Percentiles rank a stretch among this genome's conserved stretches.
Conservation (phyloP, 2,329 filamentous ascomycete species). For the Pyrenochaeta sp. region DNA sequence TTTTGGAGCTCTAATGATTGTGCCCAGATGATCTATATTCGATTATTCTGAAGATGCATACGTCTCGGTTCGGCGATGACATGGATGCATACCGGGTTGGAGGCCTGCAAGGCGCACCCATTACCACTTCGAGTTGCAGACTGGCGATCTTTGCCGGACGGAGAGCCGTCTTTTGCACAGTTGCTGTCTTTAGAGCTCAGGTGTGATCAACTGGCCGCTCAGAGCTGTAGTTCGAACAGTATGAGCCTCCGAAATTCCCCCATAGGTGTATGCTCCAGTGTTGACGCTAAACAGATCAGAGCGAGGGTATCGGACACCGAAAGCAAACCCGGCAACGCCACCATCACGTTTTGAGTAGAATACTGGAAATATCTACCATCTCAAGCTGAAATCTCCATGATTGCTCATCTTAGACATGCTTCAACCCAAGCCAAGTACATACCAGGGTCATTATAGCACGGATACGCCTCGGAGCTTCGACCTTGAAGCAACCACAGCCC, state of each 20-base stretch:
- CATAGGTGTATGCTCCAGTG: not conserved
- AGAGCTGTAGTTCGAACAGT: not conserved
- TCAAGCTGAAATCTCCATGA: not conserved
- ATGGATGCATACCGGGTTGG: not conserved
- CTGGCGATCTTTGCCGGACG: not conserved
- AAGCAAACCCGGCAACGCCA: not conserved
- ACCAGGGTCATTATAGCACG: not conserved
- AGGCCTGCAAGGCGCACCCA: not conserved
- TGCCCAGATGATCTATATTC: not conserved
- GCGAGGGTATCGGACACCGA: slow-evolving; percentile 1
- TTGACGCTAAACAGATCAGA: not conserved
- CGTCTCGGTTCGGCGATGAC: not conserved
- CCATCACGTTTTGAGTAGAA: not conserved
- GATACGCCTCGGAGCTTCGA: not conserved
- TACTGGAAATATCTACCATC: not conserved
- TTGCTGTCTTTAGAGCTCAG: not conserved
- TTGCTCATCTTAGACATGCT: not conserved
- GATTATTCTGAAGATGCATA: not conserved
- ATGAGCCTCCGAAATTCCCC: not conserved
- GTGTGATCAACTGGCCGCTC: not conserved
- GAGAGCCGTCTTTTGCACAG: not conserved
- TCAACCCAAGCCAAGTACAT: not conserved
- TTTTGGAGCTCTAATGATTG: not conserved
- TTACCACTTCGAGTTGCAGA: not conserved
- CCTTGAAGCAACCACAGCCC: not conserved